Evolutionary conservation across 2,329 filamentous ascomycete genomes (phyloP).

Genomic region (Macrophomina phaseolina): DNA sequence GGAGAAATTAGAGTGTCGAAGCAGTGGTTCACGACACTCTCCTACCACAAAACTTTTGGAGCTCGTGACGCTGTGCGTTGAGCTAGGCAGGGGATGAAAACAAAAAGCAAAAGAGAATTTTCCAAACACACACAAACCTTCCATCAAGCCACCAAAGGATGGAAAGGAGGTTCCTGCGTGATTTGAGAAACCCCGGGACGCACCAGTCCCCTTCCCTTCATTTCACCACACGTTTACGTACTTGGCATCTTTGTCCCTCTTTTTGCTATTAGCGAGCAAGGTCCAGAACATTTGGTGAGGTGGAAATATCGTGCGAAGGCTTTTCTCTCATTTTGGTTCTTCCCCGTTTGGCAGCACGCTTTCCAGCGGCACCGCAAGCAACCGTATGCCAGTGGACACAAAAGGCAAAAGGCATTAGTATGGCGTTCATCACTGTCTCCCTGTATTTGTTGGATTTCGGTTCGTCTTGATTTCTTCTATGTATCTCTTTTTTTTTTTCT

Average conservation of each 20-base stretch:
- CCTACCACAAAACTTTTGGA: not conserved
- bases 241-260: not conserved
- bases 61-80: constrained; percentile 23
- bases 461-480: constrained; percentile 16
- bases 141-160: not conserved
- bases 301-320: not conserved
- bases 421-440: not conserved
- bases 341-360: not conserved
- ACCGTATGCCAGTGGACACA: not conserved
- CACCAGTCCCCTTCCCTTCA: not conserved
- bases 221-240: not conserved
- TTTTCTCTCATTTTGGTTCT: not conserved
- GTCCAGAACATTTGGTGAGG: not conserved
- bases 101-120: not conserved
- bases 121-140: not conserved
- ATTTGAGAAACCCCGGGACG: not conserved
- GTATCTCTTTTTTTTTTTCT: not conserved
- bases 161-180: not conserved
- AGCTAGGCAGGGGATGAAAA: constrained; percentile 12
- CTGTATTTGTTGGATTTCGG: not conserved
- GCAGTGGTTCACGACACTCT: not conserved
- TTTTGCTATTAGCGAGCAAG: not conserved
- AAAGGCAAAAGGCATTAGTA: constrained; percentile 15
- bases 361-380: not conserved
- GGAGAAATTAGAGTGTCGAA: not conserved